phyloP scores from a whole-genome alignment of 176 grass and related monocot species.

The Carex parvula region DNA sequence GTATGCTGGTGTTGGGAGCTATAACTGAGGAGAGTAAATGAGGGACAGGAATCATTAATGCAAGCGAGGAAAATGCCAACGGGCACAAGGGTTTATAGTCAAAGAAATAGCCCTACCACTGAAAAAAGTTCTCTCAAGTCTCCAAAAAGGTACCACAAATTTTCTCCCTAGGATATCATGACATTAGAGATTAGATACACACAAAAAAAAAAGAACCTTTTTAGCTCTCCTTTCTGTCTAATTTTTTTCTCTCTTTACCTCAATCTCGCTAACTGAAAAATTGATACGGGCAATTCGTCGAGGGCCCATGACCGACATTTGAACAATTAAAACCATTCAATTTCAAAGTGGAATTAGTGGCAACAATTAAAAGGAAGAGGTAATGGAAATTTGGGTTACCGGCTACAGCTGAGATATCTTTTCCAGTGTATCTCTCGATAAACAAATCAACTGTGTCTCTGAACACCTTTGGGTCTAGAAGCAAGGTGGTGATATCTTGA shows the following conservation, averaged over 20 bases:
- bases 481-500: slow-evolving; percentile 95
- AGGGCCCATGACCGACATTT: background rate
- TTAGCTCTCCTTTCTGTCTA: background rate
- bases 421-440: slow-evolving; percentile 76
- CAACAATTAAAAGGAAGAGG: slow-evolving; percentile 6
- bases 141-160: slow-evolving; percentile 8
- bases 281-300: background rate
- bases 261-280: background rate
- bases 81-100: slow-evolving; percentile 6
- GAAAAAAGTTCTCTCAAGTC: slow-evolving; percentile 8
- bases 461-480: slow-evolving; percentile 70
- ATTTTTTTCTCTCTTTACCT: background rate
- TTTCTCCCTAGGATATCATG: slow-evolving; percentile 10
- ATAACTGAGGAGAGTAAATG: background rate
- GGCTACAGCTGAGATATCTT: slow-evolving; percentile 67
- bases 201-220: background rate
- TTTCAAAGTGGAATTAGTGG: background rate
- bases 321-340: background rate
- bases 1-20: background rate
- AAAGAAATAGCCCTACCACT: slow-evolving; percentile 23
- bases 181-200: slow-evolving; percentile 3
- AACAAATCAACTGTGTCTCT: slow-evolving; percentile 86
- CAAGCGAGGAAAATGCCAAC: background rate
- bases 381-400: slow-evolving; percentile 34
- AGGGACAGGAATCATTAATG: slow-evolving; percentile 1